Base-by-base conservation (phyloP, 768 basidiomycete species). In the Trametes meyenii region DNA sequence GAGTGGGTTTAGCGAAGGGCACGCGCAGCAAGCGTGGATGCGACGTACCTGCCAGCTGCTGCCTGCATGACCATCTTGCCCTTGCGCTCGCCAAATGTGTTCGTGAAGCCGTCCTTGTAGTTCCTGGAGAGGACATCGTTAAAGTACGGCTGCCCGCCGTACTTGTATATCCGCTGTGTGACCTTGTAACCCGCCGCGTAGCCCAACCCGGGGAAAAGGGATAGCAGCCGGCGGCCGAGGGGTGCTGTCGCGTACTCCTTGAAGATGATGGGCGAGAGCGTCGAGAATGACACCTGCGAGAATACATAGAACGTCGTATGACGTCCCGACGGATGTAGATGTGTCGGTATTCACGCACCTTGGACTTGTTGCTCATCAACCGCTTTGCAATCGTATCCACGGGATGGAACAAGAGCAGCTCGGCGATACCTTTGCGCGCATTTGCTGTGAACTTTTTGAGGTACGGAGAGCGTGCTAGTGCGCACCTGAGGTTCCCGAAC, bases 181-280 rank as follows among this genome's bases (percentile, higher is more conserved):
- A 98, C 78, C 75, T 98, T 99, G 86, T 98, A 99, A 5, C 97
- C 96, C 26, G 96, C 97, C 5, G 97, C 96, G 72, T 99, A 99
- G 2, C 96, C 96, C 3, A 99, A 86, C 55, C 94, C 96, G 38
- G 96, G 96, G 80, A 99, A 99, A n/a, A 99, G 83, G 3, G 94
- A 96, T 17, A 97, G 66, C 66, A 96, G 82, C 73, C 90, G 92
- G 42, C 78, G 79, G 6, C 79, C 75, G 1, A 91, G 58, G 1
- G 92, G 77, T 2, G 92, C 88, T 0, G 81, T 72, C 8, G 96
- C 90, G 33, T 88, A 78, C 42, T 95, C 89, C 29, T 90, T 84
- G 85, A 99, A 99, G 73, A 99, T 82, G 78, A 98, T 89, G 45
- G 83, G 74, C 51, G 87, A 87, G 39, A 93, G 76, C 8, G 84